These are phyloP conservation scores for Rubroboletus satanas DNA, from an alignment of 768 basidiomycete species.

Conservation along the genomic window DNA sequence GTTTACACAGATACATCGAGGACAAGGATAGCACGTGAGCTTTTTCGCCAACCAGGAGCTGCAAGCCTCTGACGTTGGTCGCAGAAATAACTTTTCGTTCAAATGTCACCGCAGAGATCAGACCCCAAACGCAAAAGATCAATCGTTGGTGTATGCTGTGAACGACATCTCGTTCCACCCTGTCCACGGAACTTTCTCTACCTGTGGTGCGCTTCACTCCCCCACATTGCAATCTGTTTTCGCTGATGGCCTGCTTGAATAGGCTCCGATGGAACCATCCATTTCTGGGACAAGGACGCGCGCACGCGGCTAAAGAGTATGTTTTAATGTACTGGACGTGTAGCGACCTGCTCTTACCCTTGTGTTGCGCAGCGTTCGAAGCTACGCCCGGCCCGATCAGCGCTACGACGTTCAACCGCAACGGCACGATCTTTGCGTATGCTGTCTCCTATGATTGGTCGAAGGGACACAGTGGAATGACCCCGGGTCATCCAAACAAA, in stretches of 20 bases:
- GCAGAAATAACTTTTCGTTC: constrained; percentile 81
- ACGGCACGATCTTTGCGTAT: constrained; percentile 86
- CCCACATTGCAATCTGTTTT: constrained; percentile 18
- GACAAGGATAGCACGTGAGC: constrained; percentile 72
- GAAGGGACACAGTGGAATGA: constrained; percentile 86
- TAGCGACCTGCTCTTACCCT: neutral
- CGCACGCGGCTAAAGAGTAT: constrained; percentile 88
- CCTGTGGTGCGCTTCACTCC: constrained; percentile 50
- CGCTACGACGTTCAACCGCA: constrained; percentile 81
- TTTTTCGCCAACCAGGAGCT: constrained; percentile 11
- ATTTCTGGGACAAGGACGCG: constrained; percentile 94
- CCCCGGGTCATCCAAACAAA: constrained; percentile 65
- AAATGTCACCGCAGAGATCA: constrained; percentile 71
- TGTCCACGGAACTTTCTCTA: constrained; percentile 80
- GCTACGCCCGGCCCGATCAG: constrained; percentile 71
- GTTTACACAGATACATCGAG: constrained; percentile 65
- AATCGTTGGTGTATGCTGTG: constrained; percentile 73
- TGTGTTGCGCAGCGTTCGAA: constrained; percentile 59
- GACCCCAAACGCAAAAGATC: constrained; percentile 54
- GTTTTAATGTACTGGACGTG: neutral
- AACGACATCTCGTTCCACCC: constrained; percentile 87
- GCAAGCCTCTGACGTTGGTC: neutral
- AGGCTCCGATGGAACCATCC: constrained; percentile 84
- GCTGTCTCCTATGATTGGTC: constrained; percentile 94
- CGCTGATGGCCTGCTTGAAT: constrained; percentile 4